phyloP scores from a whole-genome alignment of 495 filamentous ascomycete genomes.

The Daldinia caldariorum region DNA sequence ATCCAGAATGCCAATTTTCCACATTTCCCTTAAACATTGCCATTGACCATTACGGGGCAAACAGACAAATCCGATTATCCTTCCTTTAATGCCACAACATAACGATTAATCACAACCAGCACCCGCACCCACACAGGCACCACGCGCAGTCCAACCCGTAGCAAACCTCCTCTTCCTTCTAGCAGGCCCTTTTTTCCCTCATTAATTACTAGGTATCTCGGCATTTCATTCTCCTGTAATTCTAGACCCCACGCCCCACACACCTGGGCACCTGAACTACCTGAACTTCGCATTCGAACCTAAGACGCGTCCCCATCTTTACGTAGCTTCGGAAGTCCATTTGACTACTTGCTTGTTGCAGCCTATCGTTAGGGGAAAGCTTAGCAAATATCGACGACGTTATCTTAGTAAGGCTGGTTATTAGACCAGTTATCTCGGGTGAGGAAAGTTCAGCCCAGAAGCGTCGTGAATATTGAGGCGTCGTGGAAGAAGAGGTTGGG shows the following conservation, averaged over 20 bases:
- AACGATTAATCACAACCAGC: constrained; percentile 18
- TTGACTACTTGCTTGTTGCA: constrained; percentile 10
- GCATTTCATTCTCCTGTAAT: constrained; percentile 45
- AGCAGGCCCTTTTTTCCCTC: not conserved
- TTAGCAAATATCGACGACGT: constrained; percentile 18
- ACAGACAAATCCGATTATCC: constrained; percentile 42
- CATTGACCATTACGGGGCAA: constrained; percentile 46
- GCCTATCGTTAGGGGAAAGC: constrained; percentile 11
- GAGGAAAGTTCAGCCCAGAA: constrained; percentile 23
- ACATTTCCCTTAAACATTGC: constrained; percentile 48
- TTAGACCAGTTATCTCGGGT: constrained; percentile 43
- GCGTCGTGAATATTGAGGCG: constrained; percentile 21
- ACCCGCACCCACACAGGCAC: constrained; percentile 17
- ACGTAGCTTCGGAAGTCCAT: constrained; percentile 26
- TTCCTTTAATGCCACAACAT: constrained; percentile 42
- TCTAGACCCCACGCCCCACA: constrained; percentile 46
- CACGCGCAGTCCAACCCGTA: constrained; percentile 16
- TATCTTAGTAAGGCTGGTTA: constrained; percentile 42
- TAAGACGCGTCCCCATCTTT: constrained; percentile 40
- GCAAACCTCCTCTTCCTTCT: not conserved
- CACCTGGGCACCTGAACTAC: not conserved
- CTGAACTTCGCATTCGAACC: constrained; percentile 28
- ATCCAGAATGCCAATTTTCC: constrained; percentile 47
- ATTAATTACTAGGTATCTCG: constrained; percentile 20
- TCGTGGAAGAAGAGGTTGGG: constrained; percentile 23